Percentiles rank a stretch among this genome's conserved stretches.
These are phyloP conservation scores for Quercus phellos DNA, from an alignment of 331 rosid genomes.

Conservation along the genomic window DNA sequence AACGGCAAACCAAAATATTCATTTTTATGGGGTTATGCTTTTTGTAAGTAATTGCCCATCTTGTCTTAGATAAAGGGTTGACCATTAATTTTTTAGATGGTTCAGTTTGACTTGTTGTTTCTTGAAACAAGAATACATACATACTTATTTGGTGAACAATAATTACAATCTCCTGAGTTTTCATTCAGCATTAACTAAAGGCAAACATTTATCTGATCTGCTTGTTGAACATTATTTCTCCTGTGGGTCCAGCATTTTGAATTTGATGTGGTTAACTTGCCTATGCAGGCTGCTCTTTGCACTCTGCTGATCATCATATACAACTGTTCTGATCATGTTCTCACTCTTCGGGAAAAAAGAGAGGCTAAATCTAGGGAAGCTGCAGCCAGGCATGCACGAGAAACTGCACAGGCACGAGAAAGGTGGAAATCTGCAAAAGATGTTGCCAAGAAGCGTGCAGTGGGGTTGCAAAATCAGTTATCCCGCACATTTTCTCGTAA, in stretches of 20 bases:
- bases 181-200: not conserved
- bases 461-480: conserved; percentile 42
- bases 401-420: conserved; percentile 63
- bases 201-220: not conserved
- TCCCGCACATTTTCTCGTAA: conserved; percentile 59
- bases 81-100: not conserved
- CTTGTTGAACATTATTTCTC: not conserved
- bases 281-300: conserved; percentile 55
- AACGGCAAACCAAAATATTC: conserved; percentile 61
- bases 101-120: conserved; percentile 1
- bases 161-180: not conserved
- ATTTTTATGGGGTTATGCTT: conserved; percentile 52
- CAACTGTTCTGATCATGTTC: conserved; percentile 69
- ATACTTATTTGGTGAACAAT: not conserved
- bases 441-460: conserved; percentile 36
- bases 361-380: conserved; percentile 66
- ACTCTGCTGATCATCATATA: conserved; percentile 49
- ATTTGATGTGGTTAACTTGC: conserved; percentile 13
- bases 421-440: conserved; percentile 64
- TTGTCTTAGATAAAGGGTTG: conserved; percentile 7
- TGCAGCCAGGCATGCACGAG: conserved; percentile 65
- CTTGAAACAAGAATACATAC: not conserved
- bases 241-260: conserved; percentile 10
- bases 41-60: conserved; percentile 50
- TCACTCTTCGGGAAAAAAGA: conserved; percentile 60